phyloP scores from a whole-genome alignment of 108 stramenopile species.

The Skeletonema grethae region DNA sequence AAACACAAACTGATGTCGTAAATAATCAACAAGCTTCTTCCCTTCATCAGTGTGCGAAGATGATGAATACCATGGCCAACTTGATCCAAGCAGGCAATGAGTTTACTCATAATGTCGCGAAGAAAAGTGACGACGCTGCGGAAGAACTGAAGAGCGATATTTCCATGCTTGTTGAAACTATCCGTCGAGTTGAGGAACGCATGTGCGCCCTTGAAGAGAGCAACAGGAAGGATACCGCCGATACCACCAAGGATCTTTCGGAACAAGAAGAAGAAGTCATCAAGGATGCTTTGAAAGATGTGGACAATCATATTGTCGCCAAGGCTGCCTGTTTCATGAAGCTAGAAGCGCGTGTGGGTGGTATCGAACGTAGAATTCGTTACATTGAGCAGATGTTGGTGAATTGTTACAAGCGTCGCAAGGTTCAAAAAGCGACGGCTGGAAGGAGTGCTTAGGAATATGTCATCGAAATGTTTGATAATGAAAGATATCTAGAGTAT shows the following conservation, averaged over 20 bases:
- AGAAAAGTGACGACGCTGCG: background rate
- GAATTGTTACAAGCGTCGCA: background rate
- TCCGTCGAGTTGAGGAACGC: background rate
- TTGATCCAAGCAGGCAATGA: background rate
- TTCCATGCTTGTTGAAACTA: background rate
- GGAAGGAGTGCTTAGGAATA: slow-evolving; percentile 1
- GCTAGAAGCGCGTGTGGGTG: slow-evolving; percentile 3
- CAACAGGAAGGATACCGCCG: background rate
- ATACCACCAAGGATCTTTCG: background rate
- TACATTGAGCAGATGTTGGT: slow-evolving; percentile 15
- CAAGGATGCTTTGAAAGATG: background rate
- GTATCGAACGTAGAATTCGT: slow-evolving; percentile 7
- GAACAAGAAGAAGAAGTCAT: background rate
- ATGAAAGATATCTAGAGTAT: background rate
- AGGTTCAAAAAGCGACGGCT: background rate
- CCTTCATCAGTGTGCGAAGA: background rate
- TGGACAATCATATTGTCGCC: background rate
- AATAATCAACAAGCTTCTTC: background rate
- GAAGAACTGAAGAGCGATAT: background rate
- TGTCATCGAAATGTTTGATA: background rate
- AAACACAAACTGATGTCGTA: too few relatives aligned
- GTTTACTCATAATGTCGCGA: background rate
- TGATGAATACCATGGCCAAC: background rate
- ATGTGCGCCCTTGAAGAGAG: background rate
- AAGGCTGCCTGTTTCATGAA: background rate